A percentile compares a stretch with the other conserved stretches of the same genome.
phyloP scores from a whole-genome alignment of 257 asterid species.

The Schizonepeta tenuifolia region DNA sequence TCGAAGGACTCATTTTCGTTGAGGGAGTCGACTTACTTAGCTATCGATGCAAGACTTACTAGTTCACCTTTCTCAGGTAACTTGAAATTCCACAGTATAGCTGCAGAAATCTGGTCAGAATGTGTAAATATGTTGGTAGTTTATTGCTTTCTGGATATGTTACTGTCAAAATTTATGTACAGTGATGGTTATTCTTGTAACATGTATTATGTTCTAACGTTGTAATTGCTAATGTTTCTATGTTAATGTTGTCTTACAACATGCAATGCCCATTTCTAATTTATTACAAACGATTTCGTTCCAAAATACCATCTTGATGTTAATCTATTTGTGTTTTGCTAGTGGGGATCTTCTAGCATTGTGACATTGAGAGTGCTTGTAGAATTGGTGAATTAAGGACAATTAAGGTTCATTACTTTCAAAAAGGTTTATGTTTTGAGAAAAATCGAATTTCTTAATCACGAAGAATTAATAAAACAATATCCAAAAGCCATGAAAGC shows the following conservation, averaged over 20 bases:
- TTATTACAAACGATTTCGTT: background rate
- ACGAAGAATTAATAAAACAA: no score
- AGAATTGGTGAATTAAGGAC: no score
- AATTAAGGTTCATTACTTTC: no score
- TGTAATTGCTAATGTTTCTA: background rate
- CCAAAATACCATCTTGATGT: no score
- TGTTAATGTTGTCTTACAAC: conserved; percentile 5
- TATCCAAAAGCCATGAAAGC: no score
- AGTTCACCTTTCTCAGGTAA: conserved; percentile 7
- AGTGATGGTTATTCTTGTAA: conserved; percentile 17
- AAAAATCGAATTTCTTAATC: no score
- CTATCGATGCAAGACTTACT: background rate
- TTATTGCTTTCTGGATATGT: conserved; percentile 18
- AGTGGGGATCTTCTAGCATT: no score
- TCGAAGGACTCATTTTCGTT: no score
- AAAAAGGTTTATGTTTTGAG: no score
- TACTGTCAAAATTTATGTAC: conserved; percentile 22
- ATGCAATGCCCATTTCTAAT: background rate
- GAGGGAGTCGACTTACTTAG: background rate
- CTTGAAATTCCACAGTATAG: background rate
- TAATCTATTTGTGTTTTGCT: no score
- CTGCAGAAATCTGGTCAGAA: conserved; percentile 16
- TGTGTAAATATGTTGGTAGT: conserved; percentile 2
- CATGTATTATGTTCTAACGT: conserved; percentile 3
- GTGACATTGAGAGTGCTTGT: no score